Conservation (phyloP, 129 eudicot species). For the Cynara cardunculus region DNA sequence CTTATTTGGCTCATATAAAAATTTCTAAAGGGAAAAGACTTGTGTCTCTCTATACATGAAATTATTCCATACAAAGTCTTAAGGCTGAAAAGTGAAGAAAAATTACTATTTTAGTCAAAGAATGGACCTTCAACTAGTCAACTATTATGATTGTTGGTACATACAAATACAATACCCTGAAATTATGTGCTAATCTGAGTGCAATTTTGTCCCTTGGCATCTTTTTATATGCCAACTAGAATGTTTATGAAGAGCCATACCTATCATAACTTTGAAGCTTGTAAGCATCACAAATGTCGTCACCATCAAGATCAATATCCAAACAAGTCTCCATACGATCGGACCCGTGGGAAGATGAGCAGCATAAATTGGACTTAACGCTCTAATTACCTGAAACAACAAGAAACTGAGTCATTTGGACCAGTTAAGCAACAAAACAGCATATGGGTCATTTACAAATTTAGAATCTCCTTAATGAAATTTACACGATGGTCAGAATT, state of each 20-base stretch:
- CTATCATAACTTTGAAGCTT: slow-evolving; percentile 64
- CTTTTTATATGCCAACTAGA: slow-evolving; percentile 61
- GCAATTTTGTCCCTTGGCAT: slow-evolving; percentile 58
- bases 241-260: slow-evolving; percentile 62
- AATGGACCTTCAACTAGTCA: too few species aligned
- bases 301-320: slow-evolving; percentile 40
- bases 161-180: background rate
- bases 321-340: slow-evolving; percentile 55
- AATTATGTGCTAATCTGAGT: slow-evolving; percentile 37
- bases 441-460: background rate
- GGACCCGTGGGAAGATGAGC: slow-evolving; percentile 64
- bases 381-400: slow-evolving; percentile 50
- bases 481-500: too few species aligned
- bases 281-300: slow-evolving; percentile 67
- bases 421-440: background rate
- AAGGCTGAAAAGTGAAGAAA: background rate
- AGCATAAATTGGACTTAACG: slow-evolving; percentile 57
- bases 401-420: background rate
- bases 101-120: background rate
- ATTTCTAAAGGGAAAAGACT: background rate
- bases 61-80: background rate
- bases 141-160: background rate
- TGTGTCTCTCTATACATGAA: background rate
- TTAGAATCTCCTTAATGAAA: too few species aligned
- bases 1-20: too few species aligned